These are phyloP conservation scores for Fusarium torreyae DNA, from an alignment of 2,329 filamentous ascomycete genomes.

Conservation along the genomic window DNA sequence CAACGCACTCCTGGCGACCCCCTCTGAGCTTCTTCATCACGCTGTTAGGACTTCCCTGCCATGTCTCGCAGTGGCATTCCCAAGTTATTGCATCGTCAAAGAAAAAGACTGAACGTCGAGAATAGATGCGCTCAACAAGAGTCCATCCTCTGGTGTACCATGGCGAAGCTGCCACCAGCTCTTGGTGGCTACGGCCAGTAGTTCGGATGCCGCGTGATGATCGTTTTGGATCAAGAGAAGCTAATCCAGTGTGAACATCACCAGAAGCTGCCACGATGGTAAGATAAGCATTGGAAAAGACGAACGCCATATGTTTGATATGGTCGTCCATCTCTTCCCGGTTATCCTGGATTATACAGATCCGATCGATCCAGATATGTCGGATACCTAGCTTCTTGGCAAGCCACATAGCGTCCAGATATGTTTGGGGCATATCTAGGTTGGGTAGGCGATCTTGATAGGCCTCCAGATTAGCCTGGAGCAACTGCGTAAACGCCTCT, in stretches of 20 bases:
- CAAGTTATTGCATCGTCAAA: conserved; percentile 61
- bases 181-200: conserved; percentile 54
- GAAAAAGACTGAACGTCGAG: conserved; percentile 60
- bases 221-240: conserved; percentile 56
- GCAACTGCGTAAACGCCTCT: conserved; percentile 52
- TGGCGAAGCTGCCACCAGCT: conserved; percentile 56
- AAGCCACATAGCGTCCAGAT: conserved; percentile 62
- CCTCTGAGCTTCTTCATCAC: conserved; percentile 53
- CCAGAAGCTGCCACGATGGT: conserved; percentile 62
- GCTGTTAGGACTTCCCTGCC: conserved; percentile 55
- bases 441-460: conserved; percentile 57
- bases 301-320: conserved; percentile 61
- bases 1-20: conserved; percentile 53
- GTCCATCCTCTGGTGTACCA: conserved; percentile 63
- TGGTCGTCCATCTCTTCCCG: conserved; percentile 58
- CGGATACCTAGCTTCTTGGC: conserved; percentile 60
- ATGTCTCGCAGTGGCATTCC: conserved; percentile 63
- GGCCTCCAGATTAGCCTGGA: conserved; percentile 56
- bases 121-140: conserved; percentile 61
- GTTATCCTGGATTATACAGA: conserved; percentile 64
- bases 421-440: conserved; percentile 58
- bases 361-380: conserved; percentile 63
- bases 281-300: conserved; percentile 63
- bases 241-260: conserved; percentile 57
- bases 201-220: conserved; percentile 47